A percentile compares a stretch with the other conserved stretches of the same genome.
phyloP scores from a whole-genome alignment of 2,329 filamentous ascomycete species.

The Penicillium sp. region DNA sequence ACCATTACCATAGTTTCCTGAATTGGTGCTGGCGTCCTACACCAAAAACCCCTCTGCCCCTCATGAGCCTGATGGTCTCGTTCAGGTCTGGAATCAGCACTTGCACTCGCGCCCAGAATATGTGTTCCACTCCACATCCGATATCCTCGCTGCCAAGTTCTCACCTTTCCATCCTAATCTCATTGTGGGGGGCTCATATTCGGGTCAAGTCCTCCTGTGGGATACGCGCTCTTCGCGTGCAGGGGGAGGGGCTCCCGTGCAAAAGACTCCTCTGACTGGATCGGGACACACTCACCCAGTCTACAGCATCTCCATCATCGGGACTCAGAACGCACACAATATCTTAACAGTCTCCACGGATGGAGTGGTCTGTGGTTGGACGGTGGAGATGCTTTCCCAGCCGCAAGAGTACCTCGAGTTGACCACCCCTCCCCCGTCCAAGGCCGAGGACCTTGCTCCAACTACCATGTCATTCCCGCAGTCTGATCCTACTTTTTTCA shows the following conservation, averaged over 20 bases:
- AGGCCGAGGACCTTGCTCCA: conserved; percentile 91
- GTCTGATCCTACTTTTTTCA: conserved; percentile 94
- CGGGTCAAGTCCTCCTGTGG: conserved; percentile 93
- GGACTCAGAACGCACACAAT: conserved; percentile 98
- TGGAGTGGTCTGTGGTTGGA: conserved; percentile 95
- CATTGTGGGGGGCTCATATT: conserved; percentile 94
- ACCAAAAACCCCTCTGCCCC: conserved; percentile 96
- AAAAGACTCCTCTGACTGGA: conserved; percentile 92
- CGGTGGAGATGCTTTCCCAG: conserved; percentile 94
- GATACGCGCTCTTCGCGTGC: conserved; percentile 86
- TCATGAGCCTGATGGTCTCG: conserved; percentile 86
- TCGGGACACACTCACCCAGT: conserved; percentile 95
- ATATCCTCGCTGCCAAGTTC: conserved; percentile 92
- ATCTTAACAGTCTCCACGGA: conserved; percentile 97
- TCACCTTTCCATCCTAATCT: conserved; percentile 98
- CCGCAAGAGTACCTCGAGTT: conserved; percentile 92
- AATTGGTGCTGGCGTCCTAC: conserved; percentile 89
- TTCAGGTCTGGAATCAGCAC: conserved; percentile 96
- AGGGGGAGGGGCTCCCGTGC: conserved; percentile 66
- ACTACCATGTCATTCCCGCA: conserved; percentile 93
- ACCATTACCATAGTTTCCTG: conserved; percentile 64
- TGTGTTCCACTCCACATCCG: conserved; percentile 92
- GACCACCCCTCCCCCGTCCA: conserved; percentile 77
- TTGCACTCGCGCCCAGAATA: conserved; percentile 94
- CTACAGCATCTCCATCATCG: conserved; percentile 91